Conservation (phyloP, 352 stramenopile species). For the Phytophthora litchii region DNA sequence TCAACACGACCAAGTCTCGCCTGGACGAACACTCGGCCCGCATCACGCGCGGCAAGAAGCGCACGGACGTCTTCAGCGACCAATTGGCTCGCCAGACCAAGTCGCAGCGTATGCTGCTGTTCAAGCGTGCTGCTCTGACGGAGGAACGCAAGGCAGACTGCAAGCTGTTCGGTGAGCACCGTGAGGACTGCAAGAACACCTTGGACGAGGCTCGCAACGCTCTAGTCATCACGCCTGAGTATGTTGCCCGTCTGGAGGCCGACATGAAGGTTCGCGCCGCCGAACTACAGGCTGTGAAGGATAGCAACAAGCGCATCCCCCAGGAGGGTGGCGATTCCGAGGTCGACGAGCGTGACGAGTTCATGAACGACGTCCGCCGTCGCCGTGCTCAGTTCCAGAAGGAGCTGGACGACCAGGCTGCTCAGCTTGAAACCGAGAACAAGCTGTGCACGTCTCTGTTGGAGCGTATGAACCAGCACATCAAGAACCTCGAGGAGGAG, state of each 20-base stretch:
- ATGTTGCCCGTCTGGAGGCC: conserved; percentile 80
- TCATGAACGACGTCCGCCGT: conserved; percentile 88
- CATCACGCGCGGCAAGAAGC: conserved; percentile 83
- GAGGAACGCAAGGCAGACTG: conserved; percentile 83
- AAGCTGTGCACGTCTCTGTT: conserved; percentile 81
- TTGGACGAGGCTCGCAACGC: conserved; percentile 74
- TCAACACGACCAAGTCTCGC: conserved; percentile 64
- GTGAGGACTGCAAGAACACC: conserved; percentile 81
- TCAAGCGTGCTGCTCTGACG: conserved; percentile 86
- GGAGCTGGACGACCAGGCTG: conserved; percentile 78
- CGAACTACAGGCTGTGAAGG: conserved; percentile 75
- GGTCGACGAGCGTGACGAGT: conserved; percentile 84
- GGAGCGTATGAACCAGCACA: conserved; percentile 85
- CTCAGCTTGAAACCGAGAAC: conserved; percentile 79
- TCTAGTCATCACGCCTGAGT: conserved; percentile 83
- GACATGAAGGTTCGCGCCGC: conserved; percentile 86
- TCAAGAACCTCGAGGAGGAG: conserved; percentile 77
- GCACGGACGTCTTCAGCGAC: conserved; percentile 81
- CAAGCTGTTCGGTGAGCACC: conserved; percentile 85
- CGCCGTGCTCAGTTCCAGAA: conserved; percentile 85
- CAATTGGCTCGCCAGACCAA: conserved; percentile 82
- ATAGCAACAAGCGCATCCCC: conserved; percentile 87
- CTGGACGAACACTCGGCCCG: conserved; percentile 72
- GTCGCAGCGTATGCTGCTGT: conserved; percentile 86
- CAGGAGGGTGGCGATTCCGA: conserved; percentile 76